Conservation (phyloP, 305 asterid species). For the Fraxinus velutina region DNA sequence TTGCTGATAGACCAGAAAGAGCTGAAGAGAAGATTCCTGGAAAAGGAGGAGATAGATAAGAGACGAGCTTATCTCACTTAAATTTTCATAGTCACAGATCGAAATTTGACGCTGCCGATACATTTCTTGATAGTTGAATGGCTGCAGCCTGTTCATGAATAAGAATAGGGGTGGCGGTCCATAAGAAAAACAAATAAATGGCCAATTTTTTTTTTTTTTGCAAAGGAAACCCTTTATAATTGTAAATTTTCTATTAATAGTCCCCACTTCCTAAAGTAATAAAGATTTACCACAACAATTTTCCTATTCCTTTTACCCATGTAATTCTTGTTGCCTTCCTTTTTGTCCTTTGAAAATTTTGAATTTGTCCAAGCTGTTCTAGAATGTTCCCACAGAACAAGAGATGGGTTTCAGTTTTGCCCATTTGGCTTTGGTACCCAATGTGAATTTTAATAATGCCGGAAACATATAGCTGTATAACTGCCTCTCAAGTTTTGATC, state of each 20-base stretch:
- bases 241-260: background rate
- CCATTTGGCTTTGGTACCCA: background rate
- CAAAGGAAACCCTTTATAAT: background rate
- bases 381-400: background rate
- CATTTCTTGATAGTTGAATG: background rate
- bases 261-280: background rate
- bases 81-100: background rate
- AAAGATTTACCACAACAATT: background rate
- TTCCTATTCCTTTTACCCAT: background rate
- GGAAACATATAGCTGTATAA: background rate
- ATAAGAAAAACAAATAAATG: background rate
- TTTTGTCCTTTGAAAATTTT: background rate
- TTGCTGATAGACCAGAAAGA: background rate
- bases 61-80: background rate
- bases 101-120: background rate
- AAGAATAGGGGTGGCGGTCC: background rate
- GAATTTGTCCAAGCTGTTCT: background rate
- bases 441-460: background rate
- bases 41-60: background rate
- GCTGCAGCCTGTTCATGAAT: background rate
- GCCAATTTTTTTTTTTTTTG: background rate
- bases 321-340: background rate
- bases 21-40: background rate
- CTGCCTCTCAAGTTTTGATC: background rate
- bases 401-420: background rate